phyloP scores from a whole-genome alignment of 164 flowering plant genomes.

The Aristolochia californica region DNA sequence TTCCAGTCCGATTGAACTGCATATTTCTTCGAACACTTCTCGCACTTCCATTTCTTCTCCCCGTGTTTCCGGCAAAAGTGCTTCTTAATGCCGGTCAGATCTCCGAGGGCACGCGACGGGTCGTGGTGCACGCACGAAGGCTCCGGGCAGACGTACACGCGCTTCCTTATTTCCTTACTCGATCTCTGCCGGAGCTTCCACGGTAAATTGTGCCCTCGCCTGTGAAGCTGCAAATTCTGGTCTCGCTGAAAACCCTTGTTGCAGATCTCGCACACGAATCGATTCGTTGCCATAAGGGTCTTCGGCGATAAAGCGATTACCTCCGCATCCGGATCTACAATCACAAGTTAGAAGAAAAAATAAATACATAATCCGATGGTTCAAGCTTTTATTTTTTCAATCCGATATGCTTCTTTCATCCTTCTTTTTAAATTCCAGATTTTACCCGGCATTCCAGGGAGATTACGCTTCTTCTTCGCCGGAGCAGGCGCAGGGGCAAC shows the following conservation, averaged over 20 bases:
- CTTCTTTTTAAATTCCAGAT: too few species aligned
- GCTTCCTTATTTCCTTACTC: constrained; percentile 42
- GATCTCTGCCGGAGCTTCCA: constrained; percentile 67
- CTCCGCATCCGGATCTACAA: constrained; percentile 70
- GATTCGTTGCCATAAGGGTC: constrained; percentile 57
- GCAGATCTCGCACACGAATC: constrained; percentile 75
- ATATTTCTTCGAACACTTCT: constrained; percentile 74
- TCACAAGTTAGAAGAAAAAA: not conserved
- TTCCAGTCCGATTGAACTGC: constrained; percentile 93
- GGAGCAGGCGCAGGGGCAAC: constrained; percentile 9
- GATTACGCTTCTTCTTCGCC: constrained; percentile 57
- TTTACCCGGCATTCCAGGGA: constrained; percentile 85
- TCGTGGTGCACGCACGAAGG: constrained; percentile 65
- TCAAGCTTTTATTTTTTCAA: too few species aligned
- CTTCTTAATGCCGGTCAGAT: constrained; percentile 79
- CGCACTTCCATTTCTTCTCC: constrained; percentile 92
- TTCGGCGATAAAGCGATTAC: constrained; percentile 65
- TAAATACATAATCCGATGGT: too few species aligned
- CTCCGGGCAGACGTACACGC: constrained; percentile 80
- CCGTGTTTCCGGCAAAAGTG: constrained; percentile 83
- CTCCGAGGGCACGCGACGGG: constrained; percentile 74
- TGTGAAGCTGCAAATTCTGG: constrained; percentile 67
- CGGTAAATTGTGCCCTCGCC: constrained; percentile 66
- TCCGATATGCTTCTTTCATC: too few species aligned
- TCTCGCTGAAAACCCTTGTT: constrained; percentile 70